Evolutionary conservation across 2,329 filamentous ascomycete species (phyloP).

Genomic region (Aspergillus sp.): DNA sequence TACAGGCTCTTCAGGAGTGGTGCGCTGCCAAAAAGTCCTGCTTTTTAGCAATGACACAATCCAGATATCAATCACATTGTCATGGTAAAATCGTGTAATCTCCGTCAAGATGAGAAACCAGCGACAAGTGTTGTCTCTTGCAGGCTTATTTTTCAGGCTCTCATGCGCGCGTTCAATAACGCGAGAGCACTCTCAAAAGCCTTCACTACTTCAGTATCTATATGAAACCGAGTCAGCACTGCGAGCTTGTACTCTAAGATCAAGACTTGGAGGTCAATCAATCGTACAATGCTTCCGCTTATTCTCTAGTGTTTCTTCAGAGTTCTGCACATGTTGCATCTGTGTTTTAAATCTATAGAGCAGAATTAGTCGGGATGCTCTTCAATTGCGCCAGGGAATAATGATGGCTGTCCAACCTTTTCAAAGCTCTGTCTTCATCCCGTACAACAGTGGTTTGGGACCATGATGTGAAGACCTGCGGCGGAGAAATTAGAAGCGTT

Average conservation of each 20-base stretch:
- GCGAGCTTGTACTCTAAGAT: background rate
- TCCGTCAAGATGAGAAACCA: background rate
- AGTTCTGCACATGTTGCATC: conserved; percentile 63
- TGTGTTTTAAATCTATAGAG: conserved; percentile 65
- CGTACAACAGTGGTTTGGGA: conserved; percentile 61
- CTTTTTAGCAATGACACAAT: no score
- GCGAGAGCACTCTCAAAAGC: conserved; percentile 43
- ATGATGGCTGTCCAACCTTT: conserved; percentile 48
- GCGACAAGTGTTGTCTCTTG: background rate
- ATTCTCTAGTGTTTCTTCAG: conserved; percentile 61
- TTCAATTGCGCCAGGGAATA: background rate
- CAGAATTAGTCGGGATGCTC: conserved; percentile 1
- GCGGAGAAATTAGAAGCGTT: conserved; percentile 2
- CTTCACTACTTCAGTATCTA: conserved; percentile 38
- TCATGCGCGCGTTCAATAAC: conserved; percentile 31
- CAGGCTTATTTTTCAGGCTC: conserved; percentile 4
- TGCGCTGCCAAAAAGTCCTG: no score
- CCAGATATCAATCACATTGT: no score
- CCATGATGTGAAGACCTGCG: conserved; percentile 72
- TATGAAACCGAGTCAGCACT: conserved; percentile 10
- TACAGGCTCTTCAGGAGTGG: no score
- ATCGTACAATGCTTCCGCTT: conserved; percentile 72
- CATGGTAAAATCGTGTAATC: no score
- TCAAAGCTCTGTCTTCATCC: conserved; percentile 68
- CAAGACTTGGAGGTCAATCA: conserved; percentile 5